These are phyloP conservation scores for Hortiboletus flavorubellus DNA, from an alignment of 768 basidiomycete genomes.

Conservation along the genomic window DNA sequence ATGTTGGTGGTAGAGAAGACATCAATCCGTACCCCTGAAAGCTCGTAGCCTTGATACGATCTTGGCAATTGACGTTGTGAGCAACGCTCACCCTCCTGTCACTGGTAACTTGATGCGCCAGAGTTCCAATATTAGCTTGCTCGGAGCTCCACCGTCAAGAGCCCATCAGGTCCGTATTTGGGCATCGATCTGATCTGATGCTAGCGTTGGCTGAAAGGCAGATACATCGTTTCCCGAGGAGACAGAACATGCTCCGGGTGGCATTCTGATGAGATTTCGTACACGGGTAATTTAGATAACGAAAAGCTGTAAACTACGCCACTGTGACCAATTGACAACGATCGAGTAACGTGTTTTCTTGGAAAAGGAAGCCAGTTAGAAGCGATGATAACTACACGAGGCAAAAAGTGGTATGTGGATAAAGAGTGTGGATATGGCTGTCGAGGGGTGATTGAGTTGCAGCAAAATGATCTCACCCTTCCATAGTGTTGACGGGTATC, in stretches of 20 bases:
- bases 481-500: not conserved
- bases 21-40: conserved; percentile 44
- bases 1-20: conserved; percentile 41
- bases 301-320: conserved; percentile 12
- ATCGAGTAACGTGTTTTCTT: conserved; percentile 1
- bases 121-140: conserved; percentile 10
- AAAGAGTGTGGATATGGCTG: not conserved
- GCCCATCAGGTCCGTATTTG: not conserved
- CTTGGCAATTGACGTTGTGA: conserved; percentile 45
- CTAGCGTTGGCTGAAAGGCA: not conserved
- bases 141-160: not conserved
- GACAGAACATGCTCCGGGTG: conserved; percentile 8
- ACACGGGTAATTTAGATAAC: not conserved
- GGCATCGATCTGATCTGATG: conserved; percentile 17
- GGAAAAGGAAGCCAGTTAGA: conserved; percentile 4
- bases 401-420: not conserved
- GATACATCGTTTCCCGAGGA: conserved; percentile 15
- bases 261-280: conserved; percentile 13
- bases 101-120: not conserved
- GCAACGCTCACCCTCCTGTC: not conserved
- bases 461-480: conserved; percentile 10
- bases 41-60: conserved; percentile 47
- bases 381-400: conserved; percentile 2
- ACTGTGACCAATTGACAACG: conserved; percentile 9
- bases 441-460: conserved; percentile 8